Base-by-base conservation (phyloP, 768 basidiomycete species). In the Pleurotus sapidus region DNA sequence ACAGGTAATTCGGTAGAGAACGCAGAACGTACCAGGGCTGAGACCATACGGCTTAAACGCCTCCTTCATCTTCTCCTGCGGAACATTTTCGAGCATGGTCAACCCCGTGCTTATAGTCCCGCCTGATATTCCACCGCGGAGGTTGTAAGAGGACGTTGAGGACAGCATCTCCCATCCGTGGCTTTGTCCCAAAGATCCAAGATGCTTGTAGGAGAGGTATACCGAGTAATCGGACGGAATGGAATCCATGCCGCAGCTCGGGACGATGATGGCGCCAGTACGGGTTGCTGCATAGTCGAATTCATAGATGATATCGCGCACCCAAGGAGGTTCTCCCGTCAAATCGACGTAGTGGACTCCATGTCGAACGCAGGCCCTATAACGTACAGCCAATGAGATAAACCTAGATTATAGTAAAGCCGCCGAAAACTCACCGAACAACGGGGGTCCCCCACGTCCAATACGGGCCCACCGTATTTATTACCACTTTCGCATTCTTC, bases 341-440 rank as follows among this genome's bases (percentile, higher is more conserved):
- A 95, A 74, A 70, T 98, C 95, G 24, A 93, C 84, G 67, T 96
- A 96, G 70, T 95, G 92, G 5, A 83, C 80, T 4, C 89, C 87
- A 57, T 88, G 74, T 37, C 73, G 74, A 4, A 87, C 89, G 60
- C 94, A 96, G 3, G 89, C 87, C 57, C 82, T 90, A 54, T 0
- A 30, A 11, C 50, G 9, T 23, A 9, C n/a, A 30, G 4, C 42
- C 17, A 59, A 55, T 30, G 9, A 55, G 5, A 3, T 46, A 17
- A 24, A 39, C 42, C 37, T 43, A 23, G 24, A 42, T 2, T 15
- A 56, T 4, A 51, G 4, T 46, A 47, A 25, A 37, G 9, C 3
- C 24, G 20, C 8, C 25, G 12, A 53, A 2, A 24, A 72, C 84
- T 45, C 60, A 87, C 86, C 68, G 66, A 17, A 93, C 89, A 11